These are phyloP conservation scores for Arthrobotrys entomopaga DNA, from an alignment of 2,329 filamentous ascomycete species.

Conservation along the genomic window DNA sequence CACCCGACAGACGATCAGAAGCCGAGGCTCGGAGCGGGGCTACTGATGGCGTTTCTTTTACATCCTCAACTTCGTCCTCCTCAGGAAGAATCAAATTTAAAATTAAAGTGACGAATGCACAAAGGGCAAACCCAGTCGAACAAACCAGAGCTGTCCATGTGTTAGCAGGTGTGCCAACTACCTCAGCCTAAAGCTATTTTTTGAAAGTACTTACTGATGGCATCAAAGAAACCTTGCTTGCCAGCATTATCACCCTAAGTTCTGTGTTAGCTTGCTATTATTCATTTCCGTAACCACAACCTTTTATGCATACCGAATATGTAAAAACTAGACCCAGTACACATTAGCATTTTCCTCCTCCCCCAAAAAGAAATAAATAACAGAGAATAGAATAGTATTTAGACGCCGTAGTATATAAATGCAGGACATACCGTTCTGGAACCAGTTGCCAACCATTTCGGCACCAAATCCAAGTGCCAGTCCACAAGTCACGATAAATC, in stretches of 20 bases:
- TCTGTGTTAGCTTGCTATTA: constrained; percentile 1
- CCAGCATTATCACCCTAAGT: constrained; percentile 42
- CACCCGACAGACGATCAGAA: constrained; percentile 61
- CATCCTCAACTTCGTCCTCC: constrained; percentile 53
- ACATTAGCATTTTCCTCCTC: constrained; percentile 9
- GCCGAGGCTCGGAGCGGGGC: constrained; percentile 15
- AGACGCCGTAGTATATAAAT: background rate
- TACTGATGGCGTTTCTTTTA: constrained; percentile 33
- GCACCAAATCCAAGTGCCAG: constrained; percentile 63
- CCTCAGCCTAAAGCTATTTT: background rate
- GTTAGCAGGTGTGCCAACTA: constrained; percentile 59
- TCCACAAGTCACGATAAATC: constrained; percentile 73
- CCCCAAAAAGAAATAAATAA: background rate
- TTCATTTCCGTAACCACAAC: constrained; percentile 64
- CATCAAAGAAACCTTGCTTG: constrained; percentile 75
- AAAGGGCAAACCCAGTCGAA: constrained; percentile 66
- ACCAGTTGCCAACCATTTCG: constrained; percentile 66
- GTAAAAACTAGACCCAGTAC: constrained; percentile 34
- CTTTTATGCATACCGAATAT: constrained; percentile 63
- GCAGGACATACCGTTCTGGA: constrained; percentile 61
- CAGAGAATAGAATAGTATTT: background rate
- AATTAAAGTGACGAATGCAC: constrained; percentile 62
- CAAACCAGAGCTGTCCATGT: constrained; percentile 71
- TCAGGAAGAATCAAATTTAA: constrained; percentile 63
- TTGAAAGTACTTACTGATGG: constrained; percentile 62